Base-by-base conservation (phyloP, 2,329 filamentous ascomycete species). In the Neopestalotiopsis rosae region DNA sequence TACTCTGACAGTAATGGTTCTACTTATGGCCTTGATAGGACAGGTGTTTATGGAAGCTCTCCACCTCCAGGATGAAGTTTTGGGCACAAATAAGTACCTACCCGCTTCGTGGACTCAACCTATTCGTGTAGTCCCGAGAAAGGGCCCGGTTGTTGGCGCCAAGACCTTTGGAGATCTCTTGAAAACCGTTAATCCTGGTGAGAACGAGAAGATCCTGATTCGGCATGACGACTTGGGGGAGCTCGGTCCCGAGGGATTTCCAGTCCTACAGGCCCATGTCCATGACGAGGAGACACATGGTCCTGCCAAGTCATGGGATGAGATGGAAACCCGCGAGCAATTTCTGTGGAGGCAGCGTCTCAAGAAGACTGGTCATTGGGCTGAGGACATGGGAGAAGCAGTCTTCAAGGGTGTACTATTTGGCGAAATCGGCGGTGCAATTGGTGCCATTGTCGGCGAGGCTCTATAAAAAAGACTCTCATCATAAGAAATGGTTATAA, bases 341-440 rank as follows among this genome's bases (percentile, higher is more conserved):
- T 81, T 84, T 65, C 82, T 84, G 20, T 97, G 94, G 94, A 94
- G 90, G 81, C 80, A 87, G 72, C 88, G 86, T 76, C 84, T 97
- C 45, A 84, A 84, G 67, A 85, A 90, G 67, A 90, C 92, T 0
- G 94, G 94, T 0, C 89, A 94, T 72, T 97, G 93, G 94, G 88
- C 88, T n/a, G 90, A 91, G 76, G 86, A 89, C 49, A 92, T 95
- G 84, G 92, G 93, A 2, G 93, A 95, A 82, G 86, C 85, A 10
- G 88, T 96, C 38, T 87, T 97, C 73, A 90, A 91, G 80, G 92
- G 93, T 2, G 88, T 97, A 40, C 82, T 97, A 71, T 97, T 97
- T 80, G 88, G 90, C 24, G 88, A 94, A 80, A 84, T 93, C 72
- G 92, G 88, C 1, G 91, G 88, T 2, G 81, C 85, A 65, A 88